A percentile compares a stretch with the other conserved stretches of the same genome.
Evolutionary conservation across 2,329 filamentous ascomycete genomes (phyloP).

Genomic region (Madurella mycetomatis): DNA sequence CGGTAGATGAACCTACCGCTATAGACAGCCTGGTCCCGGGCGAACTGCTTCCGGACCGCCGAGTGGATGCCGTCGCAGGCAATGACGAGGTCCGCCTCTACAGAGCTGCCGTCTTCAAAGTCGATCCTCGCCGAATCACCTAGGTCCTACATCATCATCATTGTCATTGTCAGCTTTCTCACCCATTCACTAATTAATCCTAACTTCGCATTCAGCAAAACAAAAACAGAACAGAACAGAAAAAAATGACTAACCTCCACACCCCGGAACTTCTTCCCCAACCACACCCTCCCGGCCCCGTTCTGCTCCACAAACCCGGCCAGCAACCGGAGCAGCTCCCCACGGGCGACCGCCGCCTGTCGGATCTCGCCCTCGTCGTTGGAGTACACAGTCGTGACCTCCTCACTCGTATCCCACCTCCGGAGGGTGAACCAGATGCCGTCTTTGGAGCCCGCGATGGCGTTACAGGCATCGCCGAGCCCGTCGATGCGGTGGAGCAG

Average conservation of each 20-base stretch:
- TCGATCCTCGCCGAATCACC: conserved; percentile 18
- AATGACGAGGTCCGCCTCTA: conserved; percentile 28
- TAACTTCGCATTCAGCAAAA: too few relatives aligned
- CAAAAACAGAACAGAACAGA: not conserved
- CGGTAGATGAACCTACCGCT: conserved; percentile 27
- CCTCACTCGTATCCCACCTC: conserved; percentile 32
- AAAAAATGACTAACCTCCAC: not conserved
- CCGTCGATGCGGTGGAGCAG: conserved; percentile 31
- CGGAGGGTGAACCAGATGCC: conserved; percentile 34
- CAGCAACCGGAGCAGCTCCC: conserved; percentile 29
- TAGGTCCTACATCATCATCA: not conserved
- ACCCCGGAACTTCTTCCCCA: conserved; percentile 23
- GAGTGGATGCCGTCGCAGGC: conserved; percentile 34
- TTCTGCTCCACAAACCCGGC: conserved; percentile 20
- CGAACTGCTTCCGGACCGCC: conserved; percentile 24
- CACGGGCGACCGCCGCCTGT: conserved; percentile 21
- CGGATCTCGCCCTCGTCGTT: conserved; percentile 23
- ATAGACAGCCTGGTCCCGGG: conserved; percentile 22
- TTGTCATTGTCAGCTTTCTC: too few relatives aligned
- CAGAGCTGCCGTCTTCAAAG: conserved; percentile 27
- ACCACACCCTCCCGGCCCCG: conserved; percentile 26
- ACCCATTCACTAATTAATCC: too few relatives aligned
- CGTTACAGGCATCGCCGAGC: conserved; percentile 28
- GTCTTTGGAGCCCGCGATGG: conserved; percentile 29
- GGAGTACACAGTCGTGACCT: conserved; percentile 30